These are phyloP conservation scores for Miscanthus sacchariflorus DNA, from an alignment of 202 grass and related monocot genomes.

Conservation along the genomic window DNA sequence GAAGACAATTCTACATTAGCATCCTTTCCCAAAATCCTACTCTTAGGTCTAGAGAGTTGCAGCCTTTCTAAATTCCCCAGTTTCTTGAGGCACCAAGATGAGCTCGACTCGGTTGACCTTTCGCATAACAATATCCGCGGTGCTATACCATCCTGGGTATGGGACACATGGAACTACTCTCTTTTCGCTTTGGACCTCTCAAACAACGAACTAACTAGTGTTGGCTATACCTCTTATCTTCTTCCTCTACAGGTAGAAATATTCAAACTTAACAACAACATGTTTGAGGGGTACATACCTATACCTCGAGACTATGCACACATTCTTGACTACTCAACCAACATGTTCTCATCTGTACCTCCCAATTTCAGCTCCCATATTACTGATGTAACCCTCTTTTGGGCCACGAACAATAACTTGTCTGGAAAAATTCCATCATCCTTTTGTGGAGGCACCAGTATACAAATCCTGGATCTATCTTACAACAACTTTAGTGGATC, in stretches of 20 bases:
- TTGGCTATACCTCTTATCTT: background rate
- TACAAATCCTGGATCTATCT: too few relatives aligned
- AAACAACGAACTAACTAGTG: conserved; percentile 52
- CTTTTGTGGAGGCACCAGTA: too few relatives aligned
- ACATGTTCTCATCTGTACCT: background rate
- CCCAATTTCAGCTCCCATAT: background rate
- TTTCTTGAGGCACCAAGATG: background rate
- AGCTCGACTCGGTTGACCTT: fast-evolving
- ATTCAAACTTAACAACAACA: conserved; percentile 20
- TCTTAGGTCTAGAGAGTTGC: fast-evolving
- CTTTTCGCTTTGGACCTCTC: background rate
- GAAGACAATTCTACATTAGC: background rate
- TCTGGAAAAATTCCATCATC: too few relatives aligned
- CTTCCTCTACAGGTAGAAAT: background rate
- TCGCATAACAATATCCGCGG: background rate
- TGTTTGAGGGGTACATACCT: conserved; percentile 54
- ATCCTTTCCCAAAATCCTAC: background rate
- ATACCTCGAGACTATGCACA: background rate
- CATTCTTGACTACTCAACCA: background rate
- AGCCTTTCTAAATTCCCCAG: background rate
- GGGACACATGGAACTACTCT: background rate
- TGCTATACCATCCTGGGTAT: background rate
- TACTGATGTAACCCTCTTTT: too few relatives aligned
- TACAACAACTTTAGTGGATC: too few relatives aligned
- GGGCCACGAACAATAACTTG: too few relatives aligned